Percentiles rank a stretch among this genome's conserved stretches.
Conservation (phyloP, 345 rosid genomes). For the Gossypium rotundifolium region DNA sequence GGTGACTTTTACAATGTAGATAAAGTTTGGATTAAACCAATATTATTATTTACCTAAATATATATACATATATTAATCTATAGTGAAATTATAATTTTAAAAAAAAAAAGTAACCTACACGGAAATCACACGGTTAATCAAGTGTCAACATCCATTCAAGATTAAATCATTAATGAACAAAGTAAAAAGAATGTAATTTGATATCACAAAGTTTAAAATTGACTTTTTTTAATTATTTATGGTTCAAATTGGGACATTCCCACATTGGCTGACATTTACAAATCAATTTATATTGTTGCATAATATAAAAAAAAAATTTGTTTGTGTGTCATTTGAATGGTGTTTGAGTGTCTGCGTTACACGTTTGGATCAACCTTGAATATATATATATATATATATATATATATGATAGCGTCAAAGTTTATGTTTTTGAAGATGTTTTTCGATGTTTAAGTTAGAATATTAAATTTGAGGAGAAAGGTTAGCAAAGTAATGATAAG, state of each 20-base stretch:
- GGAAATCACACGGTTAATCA: constrained; percentile 1
- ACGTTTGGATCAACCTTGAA: no score
- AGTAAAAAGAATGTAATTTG: background rate
- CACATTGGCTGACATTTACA: background rate
- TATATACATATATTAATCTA: no score
- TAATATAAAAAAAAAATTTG: no score
- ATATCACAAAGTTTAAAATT: background rate
- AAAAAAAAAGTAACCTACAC: background rate
- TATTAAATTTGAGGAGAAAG: no score
- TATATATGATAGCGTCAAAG: no score
- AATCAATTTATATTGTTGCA: no score
- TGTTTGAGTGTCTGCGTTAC: no score
- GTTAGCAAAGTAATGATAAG: no score
- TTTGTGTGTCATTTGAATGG: no score
- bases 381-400: no score
- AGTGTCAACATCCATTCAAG: background rate
- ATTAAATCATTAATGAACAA: background rate
- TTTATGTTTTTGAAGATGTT: no score
- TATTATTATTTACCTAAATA: background rate
- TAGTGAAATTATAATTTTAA: background rate
- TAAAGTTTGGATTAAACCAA: background rate
- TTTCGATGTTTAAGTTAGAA: no score
- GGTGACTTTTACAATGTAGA: background rate
- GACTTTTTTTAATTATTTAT: background rate
- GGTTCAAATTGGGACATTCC: background rate